Percentiles rank a stretch among this genome's conserved stretches.
phyloP scores from a whole-genome alignment of 495 filamentous ascomycete genomes.

The Penicillium angulare region DNA sequence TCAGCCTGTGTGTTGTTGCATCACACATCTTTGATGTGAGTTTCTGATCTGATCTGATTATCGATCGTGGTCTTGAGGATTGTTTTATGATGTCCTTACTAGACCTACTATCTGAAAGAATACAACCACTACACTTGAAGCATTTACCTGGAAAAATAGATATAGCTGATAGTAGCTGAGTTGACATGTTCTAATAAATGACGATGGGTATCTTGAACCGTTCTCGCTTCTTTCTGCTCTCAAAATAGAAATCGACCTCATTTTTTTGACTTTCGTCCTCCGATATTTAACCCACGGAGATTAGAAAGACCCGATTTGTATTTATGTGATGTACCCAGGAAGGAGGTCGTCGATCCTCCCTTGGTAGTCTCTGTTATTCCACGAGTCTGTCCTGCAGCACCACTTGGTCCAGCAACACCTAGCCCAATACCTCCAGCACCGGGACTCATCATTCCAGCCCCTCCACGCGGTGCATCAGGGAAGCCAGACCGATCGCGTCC shows the following conservation, averaged over 20 bases:
- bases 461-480: constrained; percentile 40
- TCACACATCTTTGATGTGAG: no score
- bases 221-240: background rate
- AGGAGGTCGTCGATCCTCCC: constrained; percentile 26
- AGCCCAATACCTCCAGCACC: constrained; percentile 4
- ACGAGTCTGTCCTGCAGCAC: background rate
- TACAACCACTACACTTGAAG: no score
- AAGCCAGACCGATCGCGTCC: constrained; percentile 43
- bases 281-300: constrained; percentile 64
- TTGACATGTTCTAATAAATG: no score
- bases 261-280: constrained; percentile 52
- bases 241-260: background rate
- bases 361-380: background rate
- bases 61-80: no score
- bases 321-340: constrained; percentile 47
- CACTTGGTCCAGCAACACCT: constrained; percentile 13
- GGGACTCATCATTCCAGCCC: constrained; percentile 12
- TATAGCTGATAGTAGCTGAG: background rate
- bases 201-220: constrained; percentile 5
- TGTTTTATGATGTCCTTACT: no score
- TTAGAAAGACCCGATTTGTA: constrained; percentile 65
- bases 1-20: constrained; percentile 1
- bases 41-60: no score
- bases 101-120: no score
- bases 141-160: no score